Base-by-base conservation (phyloP, 108 stramenopile genomes). In the Nitzschia inconspicua region DNA sequence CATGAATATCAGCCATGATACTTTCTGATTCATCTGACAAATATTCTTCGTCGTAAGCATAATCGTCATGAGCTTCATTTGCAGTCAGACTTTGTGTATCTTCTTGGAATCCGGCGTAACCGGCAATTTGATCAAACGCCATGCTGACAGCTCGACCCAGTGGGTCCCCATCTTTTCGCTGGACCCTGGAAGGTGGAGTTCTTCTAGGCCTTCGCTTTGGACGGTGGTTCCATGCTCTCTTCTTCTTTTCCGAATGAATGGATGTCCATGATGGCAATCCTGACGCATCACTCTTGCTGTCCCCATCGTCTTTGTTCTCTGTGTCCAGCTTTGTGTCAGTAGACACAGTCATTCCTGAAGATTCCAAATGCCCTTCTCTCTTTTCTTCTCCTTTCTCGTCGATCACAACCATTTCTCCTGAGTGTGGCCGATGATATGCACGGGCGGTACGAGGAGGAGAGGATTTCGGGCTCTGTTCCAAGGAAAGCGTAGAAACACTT, bases 21-120 rank as follows among this genome's bases (percentile, higher is more conserved):
- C n/a, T 54, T 54, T 54, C 53, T 13, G 53, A 35, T 37, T 36
- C 53, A 8, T 54, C 48, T 8, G 53, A 54, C 11, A 19, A 54
- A 22, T 36, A 34, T n/a, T 31, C 53, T 9, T 22, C 34, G 8
- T 35, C 34, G 18, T 36, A 19, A 28, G 34, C 8, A 25, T 54
- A 2, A 16, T 46, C 19, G 37, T 39, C n/a, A 14, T 39, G 11
- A 39, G n/a, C 37, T 14, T n/a, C 14, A 39, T 39, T 39, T 16
- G n/a, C 44, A 46, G n/a, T n/a, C n/a, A n/a, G n/a, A n/a, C n/a
- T n/a, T n/a, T n/a, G n/a, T n/a, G n/a, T n/a, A n/a, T n/a, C n/a
- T n/a, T n/a, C n/a, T n/a, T n/a, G n/a, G n/a, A n/a, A n/a, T n/a
- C n/a, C n/a, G 3, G 29, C 31, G 11, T 13, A 54, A 4, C 53